These are phyloP conservation scores for Microbotryum scabiosae DNA, from an alignment of 1,284 basidiomycete genomes.

Conservation along the genomic window DNA sequence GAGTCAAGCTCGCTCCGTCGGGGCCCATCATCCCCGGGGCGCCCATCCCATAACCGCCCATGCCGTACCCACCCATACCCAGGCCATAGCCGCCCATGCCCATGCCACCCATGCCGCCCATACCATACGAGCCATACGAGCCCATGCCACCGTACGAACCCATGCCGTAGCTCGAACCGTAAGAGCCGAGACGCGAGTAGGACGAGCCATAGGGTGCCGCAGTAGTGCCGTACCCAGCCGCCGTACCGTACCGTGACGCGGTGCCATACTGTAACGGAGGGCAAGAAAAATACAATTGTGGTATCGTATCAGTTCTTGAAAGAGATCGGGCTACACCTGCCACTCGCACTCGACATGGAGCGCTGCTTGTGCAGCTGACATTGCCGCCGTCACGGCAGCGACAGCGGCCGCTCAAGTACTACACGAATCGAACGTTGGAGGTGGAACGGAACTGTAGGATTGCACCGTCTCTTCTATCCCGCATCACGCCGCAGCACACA, in stretches of 20 bases:
- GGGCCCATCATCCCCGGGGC: conserved; percentile 5
- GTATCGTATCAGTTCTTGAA: neutral
- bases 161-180: conserved; percentile 8
- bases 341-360: neutral
- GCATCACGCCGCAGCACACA: neutral
- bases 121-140: conserved; percentile 34
- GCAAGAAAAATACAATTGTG: no score
- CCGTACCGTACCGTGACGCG: neutral
- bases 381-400: no score
- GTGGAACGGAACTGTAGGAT: no score
- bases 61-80: conserved; percentile 6
- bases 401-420: no score
- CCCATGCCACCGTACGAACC: conserved; percentile 13
- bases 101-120: conserved; percentile 42
- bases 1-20: conserved; percentile 76
- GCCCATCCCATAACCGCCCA: conserved; percentile 6
- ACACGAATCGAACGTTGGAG: no score
- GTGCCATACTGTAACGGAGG: neutral
- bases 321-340: neutral
- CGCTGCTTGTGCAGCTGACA: neutral
- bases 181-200: conserved; percentile 1
- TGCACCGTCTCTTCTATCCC: no score
- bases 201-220: neutral
- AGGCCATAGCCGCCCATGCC: conserved; percentile 35
- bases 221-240: conserved; percentile 6